Base-by-base conservation (phyloP, 345 rosid genomes). In the Streptanthus diversifolius region DNA sequence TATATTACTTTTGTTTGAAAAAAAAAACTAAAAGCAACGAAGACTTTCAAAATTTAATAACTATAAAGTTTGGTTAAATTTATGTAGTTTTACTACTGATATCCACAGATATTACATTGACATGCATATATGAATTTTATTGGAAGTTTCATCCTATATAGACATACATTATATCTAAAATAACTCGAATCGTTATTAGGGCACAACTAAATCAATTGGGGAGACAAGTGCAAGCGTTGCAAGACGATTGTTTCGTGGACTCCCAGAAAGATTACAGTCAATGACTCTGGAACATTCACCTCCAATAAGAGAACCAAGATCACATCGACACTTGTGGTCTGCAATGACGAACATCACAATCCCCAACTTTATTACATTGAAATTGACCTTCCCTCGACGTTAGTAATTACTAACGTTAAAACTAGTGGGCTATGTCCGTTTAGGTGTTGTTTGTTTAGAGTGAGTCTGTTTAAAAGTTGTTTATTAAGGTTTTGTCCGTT, bases 311-410 rank as follows among this genome's bases (percentile, higher is more conserved):
- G 73, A 5, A 68, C 43, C 73, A 12, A 8, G 3, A 18, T 0
- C 54, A 18, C 63, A 68, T 29, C 7, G 18, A 41, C 63, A 55
- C n/a, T 8, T 41, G 1, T 54, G 5, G 10, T 68, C 63, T 55
- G 19, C 72, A 68, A 8, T 22, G 32, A 40, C 54, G 43, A 11
- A 33, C 9, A 55, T 68, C 54, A 41, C 72, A 68, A 2, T 68
- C 63, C 0, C 0, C 6, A 7, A 0, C 63, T 9, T 2, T 15
- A 2, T 5, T 2, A 40, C 72, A 68, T 25, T 0, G 29, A 39
- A 24, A 24, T 0, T 36, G 25, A 37, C 72, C 40, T 67, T 67
- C n/a, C n/a, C n/a, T n/a, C n/a, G n/a, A n/a, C n/a, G n/a, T n/a
- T n/a, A n/a, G n/a, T n/a, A n/a, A n/a, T n/a, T n/a, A n/a, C n/a